Evolutionary conservation across 1,284 basidiomycete species (phyloP), one percentile per base, ranked within the genome.

Genomic region (Coniferiporia sulphurascens): DNA sequence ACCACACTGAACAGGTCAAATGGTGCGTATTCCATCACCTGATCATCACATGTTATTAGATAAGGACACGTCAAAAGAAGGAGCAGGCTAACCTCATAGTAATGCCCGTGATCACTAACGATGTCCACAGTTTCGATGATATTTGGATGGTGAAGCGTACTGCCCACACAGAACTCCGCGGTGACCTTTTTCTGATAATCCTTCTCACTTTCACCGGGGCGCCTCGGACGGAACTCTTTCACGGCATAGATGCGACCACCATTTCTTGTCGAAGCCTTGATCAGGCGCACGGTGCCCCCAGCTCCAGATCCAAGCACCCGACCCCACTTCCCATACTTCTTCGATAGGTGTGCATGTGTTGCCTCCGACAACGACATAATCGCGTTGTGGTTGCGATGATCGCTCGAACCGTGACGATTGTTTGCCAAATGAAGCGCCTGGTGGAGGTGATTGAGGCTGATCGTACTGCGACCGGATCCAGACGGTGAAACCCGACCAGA

Each of bases 261-360:
- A 35, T 82, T 83, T 79, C 95, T 95, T 64, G 71, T 74, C 67
- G 79, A 84, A 59, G 87, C 88, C 77, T 95, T 96, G 76, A 99
- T 97, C 63, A 99, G 82, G 48, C 97, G 85, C 45, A 99, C 97
- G 0, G 97, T 99, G 34, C 97, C 97, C 43, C 97, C 97, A 1
- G 97, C 97, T 49, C 97, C 97, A 10, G 90, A 93, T 13, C 97
- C 97, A 12, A 99, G 84, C 12, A 96, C 86, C 59, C 93, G 87
- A 55, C 96, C 97, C 93, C 96, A 98, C 73, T 99, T 99, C 65
- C 97, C 97, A 69, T 99, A 99, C 81, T 98, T 98, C 77, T 99
- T 98, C 48, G 91, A 80, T 60, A 99, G 78, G 70, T 97, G 93
- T 3, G 93, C 93, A 61, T 98, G 92, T 0, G 91, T 93, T 0